Base-by-base conservation (phyloP, 805 yeast genomes). In the Brettanomyces anomalus region DNA sequence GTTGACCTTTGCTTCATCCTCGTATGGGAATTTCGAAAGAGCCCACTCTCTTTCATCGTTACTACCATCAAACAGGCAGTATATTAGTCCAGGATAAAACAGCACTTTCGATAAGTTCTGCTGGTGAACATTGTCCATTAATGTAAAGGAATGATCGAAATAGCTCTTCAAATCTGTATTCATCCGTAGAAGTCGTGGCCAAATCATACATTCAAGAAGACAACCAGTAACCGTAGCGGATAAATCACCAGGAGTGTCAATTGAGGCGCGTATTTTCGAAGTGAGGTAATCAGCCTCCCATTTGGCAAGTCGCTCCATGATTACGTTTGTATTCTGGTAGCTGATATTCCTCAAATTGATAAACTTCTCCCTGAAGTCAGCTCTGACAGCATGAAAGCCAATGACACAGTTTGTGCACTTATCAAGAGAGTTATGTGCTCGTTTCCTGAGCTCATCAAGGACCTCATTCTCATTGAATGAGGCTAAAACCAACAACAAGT, bases 351-450 rank as follows among this genome's bases (percentile, higher is more conserved):
- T 65, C 24, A 68, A 64, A 4, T 68, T 54, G 2, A 76, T 65
- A 53, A 82, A 79, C 33, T 71, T 74, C 40, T 71, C 65, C 38
- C 76, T 62, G 43, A 81, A 58, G 18, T 61, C 60, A 13, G 77
- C 69, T 50, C 79, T 68, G 3, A 79, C 77, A 34, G 64, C 56
- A 45, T 77, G 76, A 50, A 79, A 83, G 26, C 67, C 58, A 18
- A 64, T 46, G 5, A 78, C 62, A 59, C 93, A 84, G 4, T 67
- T 60, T 3, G 67, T 62, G 58, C 93, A 84, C 3, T 55, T 45
- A 32, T 63, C 58, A 13, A 83, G 58, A 19, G 70, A 62, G 1
- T 59, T 33, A 11, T 53, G 43, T 31, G 43, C 35, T 7, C 38
- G 31, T 26, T 21, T 20, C 24, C 15, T 30, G 6, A 33, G 11